Base-by-base conservation (phyloP, 306 rosid genomes). In the Hippophae gyantsensis region DNA sequence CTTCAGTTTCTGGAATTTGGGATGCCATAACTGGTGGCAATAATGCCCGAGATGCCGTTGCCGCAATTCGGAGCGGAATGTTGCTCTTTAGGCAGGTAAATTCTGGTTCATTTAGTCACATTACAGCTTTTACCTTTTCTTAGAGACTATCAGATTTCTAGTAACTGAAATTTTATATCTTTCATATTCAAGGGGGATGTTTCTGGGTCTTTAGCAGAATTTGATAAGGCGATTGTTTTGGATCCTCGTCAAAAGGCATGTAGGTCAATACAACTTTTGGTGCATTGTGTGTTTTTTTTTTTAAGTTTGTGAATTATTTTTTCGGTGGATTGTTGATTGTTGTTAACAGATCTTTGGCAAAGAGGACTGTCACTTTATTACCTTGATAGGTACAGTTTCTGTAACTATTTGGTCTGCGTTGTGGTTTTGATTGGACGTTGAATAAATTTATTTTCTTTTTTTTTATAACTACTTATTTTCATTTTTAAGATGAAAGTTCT, bases 161-260 rank as follows among this genome's bases (percentile, higher is more conserved):
- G 8, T 49, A 23, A 3, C 26, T 12, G 7, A n/a, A 56, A 32
- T 23, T 61, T 14, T 10, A n/a, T 6, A 18, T 42, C 23, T 74
- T 58, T 67, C 45, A 48, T 49, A 65, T 66, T 47, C 42, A 48
- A 87, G 95, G 96, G 89, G 41, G 84, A 90, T 66, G 95, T 85
- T 56, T 66, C 69, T 42, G 96, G 83, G 7, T 90, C 98, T 62
- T 41, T 90, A 27, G 87, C 38, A n/a, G 96, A 90, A 69, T 87
- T 90, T 25, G 89, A 90, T 55, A 74, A 70, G 82, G 96, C 98
- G 49, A 81, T 87, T 61, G 76, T 78, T 59, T 69, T 87, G 81
- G 96, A 90, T 75, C 86, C 87, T 74, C 89, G 98, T 72, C 96
- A 85, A 71, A 83, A 81, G 83, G 95, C 96, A 43, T 90, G 98